Evolutionary conservation across 495 filamentous ascomycete genomes (phyloP), one percentile per base, ranked within the genome.

Genomic region (Letharia lupina): DNA sequence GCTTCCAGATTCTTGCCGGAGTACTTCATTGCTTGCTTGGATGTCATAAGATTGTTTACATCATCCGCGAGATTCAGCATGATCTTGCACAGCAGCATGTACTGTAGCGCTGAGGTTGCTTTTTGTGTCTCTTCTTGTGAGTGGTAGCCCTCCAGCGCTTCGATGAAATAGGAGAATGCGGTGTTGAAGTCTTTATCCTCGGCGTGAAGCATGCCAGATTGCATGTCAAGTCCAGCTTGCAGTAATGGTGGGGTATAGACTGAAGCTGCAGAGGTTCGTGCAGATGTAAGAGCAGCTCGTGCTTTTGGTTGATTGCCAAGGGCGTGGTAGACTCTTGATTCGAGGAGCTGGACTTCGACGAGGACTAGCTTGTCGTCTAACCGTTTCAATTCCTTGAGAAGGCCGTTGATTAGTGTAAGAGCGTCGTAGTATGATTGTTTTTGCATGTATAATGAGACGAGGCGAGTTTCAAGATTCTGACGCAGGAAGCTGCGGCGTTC

Each of bases 21-120:
- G 76, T 98, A 97, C 78, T 95, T 94, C 71, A 92, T 84, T 41
- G 94, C 94, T 75, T 96, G 91, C 82, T 98, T 98, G 57, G 89
- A 92, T 20, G 87, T 86, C 84, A 98, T 89, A 63, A 98, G 81
- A 72, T 86, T 83, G 77, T 91, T 93, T 73, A 99, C 93, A 78
- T 99, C 94, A 80, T 97, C 92, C 68, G 85, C 91, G 42, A 93
- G 79, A 79, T 99, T 99, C 68, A 97, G 82, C 94, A 99, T 98
- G 80, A 99, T 95, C 82, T 98, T 97, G 84, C 94, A 98, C 40
- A 99, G 86, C 44, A 99, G 83, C 95, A 99, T 98, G 83, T 99
- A 99, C 78, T 99, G 96, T 68, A 99, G 80, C 37, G 94, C 90
- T 12, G 93, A 87, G 12, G 91, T 93, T 8, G 94, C 94, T 76